Evolutionary conservation across 192 early-diverging fungal genomes (phyloP), one percentile per base, ranked within the genome.

Genomic region (Spinellus fusiger): DNA sequence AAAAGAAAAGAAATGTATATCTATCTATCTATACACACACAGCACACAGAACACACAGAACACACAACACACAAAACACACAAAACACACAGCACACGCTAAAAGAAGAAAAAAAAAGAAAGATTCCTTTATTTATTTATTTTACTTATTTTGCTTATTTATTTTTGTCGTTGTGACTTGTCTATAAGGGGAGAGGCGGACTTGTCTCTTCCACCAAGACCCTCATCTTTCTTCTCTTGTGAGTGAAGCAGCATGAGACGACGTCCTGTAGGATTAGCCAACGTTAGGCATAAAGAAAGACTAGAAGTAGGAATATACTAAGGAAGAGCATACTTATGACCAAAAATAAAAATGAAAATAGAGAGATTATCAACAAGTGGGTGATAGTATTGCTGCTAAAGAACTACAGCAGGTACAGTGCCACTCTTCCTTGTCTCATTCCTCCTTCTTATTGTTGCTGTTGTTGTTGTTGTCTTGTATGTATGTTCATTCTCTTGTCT

Each of bases 341-440:
- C 4, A 23, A 26, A 5, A 12, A 9, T n/a, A 12, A 31, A 16
- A 50, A 4, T 25, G 49, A 28, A 29, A 1, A 13, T 38, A 71
- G 69, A 64, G 54, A 50, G 59, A 73, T 25, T 73, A 40, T 49
- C 61, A 68, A 27, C 66, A 73, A 53, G 54, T 68, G 16, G 71
- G 71, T 2, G 65, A 64, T 49, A 51, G 47, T 28, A 68, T 73
- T 23, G 71, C 71, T 33, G 71, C 71, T n/a, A 64, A 55, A 12
- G 80, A 84, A 44, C 62, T 84, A 44, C 61, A 66, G 61, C 78
- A 84, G 65, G 77, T 78, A 64, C 48, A 54, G 16, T 13, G 12
- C 31, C 26, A 29, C 47, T 28, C n/a, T 23, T 22, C 47, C 26
- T 55, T 38, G 25, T 9, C 23, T 59, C 13, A 50, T n/a, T n/a